Percentiles rank a stretch among this genome's conserved stretches.
Conservation (phyloP, 441 rosid genomes). For the Rhodomyrtus psidioides region DNA sequence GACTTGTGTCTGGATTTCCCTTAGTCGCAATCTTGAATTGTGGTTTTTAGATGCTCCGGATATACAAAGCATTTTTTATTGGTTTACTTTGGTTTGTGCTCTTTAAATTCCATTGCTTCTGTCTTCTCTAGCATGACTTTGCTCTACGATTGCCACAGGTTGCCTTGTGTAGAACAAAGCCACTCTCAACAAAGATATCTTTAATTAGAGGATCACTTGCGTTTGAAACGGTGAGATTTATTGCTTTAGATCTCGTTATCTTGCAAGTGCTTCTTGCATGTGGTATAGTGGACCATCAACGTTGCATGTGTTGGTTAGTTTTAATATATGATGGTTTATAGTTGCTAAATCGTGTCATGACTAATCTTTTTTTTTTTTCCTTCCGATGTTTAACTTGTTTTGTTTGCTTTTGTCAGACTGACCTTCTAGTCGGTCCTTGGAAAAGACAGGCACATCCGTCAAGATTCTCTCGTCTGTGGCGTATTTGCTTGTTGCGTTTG, state of each 20-base stretch:
- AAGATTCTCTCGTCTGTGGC: no score
- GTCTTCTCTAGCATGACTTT: background rate
- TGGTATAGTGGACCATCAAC: background rate
- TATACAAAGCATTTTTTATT: background rate
- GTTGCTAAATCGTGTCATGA: background rate
- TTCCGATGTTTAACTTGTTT: no score
- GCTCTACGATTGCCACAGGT: constrained; percentile 35
- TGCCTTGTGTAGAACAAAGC: constrained; percentile 78
- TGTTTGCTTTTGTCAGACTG: no score
- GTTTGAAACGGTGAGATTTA: constrained; percentile 67
- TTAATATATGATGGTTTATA: no score
- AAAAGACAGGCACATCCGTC: no score
- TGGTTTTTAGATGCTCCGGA: background rate
- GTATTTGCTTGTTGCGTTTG: no score
- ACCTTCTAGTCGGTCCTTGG: no score
- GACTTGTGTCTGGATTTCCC: background rate
- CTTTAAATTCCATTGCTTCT: background rate
- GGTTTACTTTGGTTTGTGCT: background rate
- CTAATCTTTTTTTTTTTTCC: no score
- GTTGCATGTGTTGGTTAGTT: constrained; percentile 45
- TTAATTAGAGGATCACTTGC: constrained; percentile 47
- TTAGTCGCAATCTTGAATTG: no score
- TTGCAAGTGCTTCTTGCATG: background rate
- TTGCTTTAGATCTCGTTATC: background rate
- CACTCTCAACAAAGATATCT: constrained; percentile 78